A percentile compares a stretch with the other conserved stretches of the same genome.
phyloP scores from a whole-genome alignment of 306 rosid species.

The Quercus berberidifolia region DNA sequence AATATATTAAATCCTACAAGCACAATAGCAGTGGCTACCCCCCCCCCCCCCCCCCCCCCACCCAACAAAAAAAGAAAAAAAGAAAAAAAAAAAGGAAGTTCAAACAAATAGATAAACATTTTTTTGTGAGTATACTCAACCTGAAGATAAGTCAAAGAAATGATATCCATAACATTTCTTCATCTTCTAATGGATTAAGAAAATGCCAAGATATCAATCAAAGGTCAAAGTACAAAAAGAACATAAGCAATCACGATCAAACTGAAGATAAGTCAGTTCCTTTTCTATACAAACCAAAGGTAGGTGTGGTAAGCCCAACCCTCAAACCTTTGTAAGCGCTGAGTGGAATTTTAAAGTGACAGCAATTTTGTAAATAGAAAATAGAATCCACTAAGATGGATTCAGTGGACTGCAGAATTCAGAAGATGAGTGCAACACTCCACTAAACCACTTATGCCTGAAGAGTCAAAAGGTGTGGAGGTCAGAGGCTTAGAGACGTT shows the following conservation, averaged over 20 bases:
- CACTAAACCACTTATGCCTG: conserved; percentile 21
- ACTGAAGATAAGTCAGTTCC: background rate
- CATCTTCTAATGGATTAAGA: too few species aligned
- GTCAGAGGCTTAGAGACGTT: conserved; percentile 1
- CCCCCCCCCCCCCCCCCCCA: too few species aligned
- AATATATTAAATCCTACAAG: background rate
- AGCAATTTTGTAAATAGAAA: background rate
- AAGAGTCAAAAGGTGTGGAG: background rate
- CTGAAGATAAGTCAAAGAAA: too few species aligned
- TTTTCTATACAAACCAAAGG: conserved; percentile 13
- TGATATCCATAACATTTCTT: background rate
- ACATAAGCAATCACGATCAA: background rate
- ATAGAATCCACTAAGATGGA: conserved; percentile 16
- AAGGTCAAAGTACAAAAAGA: background rate
- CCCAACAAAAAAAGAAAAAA: too few species aligned
- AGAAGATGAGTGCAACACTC: conserved; percentile 20
- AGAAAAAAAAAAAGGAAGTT: background rate
- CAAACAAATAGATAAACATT: background rate
- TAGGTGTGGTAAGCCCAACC: background rate
- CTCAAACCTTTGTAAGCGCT: background rate
- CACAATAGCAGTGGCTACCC: background rate
- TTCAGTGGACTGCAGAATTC: conserved; percentile 17
- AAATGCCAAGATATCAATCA: background rate
- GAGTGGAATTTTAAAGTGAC: conserved; percentile 7
- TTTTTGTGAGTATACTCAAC: background rate